Percentiles rank a stretch among this genome's conserved stretches.
Conservation (phyloP, 1,284 basidiomycete genomes). For the Leccinum pallidistipes region DNA sequence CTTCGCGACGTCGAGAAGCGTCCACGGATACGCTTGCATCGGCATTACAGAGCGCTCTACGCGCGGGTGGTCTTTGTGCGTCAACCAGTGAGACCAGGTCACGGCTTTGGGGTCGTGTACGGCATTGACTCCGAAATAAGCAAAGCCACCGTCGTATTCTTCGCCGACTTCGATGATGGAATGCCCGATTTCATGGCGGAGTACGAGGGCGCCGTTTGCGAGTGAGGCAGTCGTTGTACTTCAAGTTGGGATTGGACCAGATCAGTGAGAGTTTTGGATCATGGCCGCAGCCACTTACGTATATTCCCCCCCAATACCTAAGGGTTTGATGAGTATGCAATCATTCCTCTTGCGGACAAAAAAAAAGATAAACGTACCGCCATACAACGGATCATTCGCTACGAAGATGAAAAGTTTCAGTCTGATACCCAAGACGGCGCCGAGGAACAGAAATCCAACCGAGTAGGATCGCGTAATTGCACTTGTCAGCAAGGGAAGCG, state of each 20-base stretch:
- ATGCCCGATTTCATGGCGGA: slow-evolving; percentile 83
- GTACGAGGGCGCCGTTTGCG: slow-evolving; percentile 76
- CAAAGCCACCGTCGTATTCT: slow-evolving; percentile 83
- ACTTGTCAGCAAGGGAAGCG: slow-evolving; percentile 58
- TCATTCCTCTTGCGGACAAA: background rate
- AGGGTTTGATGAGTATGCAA: background rate
- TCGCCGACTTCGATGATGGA: slow-evolving; percentile 81
- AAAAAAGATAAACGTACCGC: slow-evolving; percentile 48
- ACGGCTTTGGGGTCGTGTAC: slow-evolving; percentile 46
- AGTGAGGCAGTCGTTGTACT: slow-evolving; percentile 76
- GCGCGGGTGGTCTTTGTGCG: slow-evolving; percentile 40
- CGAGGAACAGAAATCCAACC: slow-evolving; percentile 41
- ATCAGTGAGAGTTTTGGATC: background rate
- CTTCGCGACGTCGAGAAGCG: slow-evolving; percentile 58
- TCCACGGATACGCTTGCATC: slow-evolving; percentile 76
- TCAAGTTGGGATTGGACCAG: slow-evolving; percentile 28
- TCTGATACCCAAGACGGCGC: slow-evolving; percentile 13
- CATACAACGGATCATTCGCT: slow-evolving; percentile 84
- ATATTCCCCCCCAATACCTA: slow-evolving; percentile 79
- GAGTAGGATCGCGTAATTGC: slow-evolving; percentile 78
- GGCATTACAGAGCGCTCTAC: slow-evolving; percentile 77
- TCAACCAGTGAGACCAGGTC: slow-evolving; percentile 75
- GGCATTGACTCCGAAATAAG: slow-evolving; percentile 76
- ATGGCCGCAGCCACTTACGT: slow-evolving; percentile 48
- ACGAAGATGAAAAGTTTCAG: slow-evolving; percentile 10